Conservation (phyloP, 2,329 filamentous ascomycete genomes). For the Samsoniella hepiali region DNA sequence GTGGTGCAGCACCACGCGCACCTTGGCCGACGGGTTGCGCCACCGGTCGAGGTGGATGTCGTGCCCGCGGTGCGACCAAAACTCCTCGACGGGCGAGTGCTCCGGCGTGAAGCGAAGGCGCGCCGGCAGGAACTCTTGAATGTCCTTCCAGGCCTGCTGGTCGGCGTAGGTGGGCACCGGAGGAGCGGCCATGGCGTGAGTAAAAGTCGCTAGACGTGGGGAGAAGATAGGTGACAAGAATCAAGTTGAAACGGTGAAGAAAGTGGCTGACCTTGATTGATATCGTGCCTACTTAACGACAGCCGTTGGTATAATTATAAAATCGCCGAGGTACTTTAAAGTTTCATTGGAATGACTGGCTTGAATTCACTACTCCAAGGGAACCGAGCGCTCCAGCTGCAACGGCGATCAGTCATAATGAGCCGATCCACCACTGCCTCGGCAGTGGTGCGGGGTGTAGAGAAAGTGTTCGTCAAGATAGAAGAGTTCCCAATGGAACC, state of each 20-base stretch:
- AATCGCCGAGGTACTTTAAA: background rate
- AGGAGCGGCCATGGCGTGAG: background rate
- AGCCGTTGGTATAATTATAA: background rate
- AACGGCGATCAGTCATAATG: background rate
- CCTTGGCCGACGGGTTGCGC: conserved; percentile 4
- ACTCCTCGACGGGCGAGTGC: conserved; percentile 5
- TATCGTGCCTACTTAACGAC: background rate
- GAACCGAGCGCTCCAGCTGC: background rate
- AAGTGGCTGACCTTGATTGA: background rate
- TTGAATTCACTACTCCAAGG: background rate
- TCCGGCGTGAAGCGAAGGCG: background rate
- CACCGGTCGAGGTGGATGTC: conserved; percentile 7
- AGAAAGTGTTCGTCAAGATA: too few species aligned
- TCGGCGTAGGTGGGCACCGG: background rate
- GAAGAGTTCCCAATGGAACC: too few species aligned
- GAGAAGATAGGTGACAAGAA: background rate
- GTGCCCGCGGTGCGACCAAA: conserved; percentile 1
- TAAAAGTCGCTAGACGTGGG: background rate
- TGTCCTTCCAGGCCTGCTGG: conserved; percentile 12
- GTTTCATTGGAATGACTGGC: too few species aligned
- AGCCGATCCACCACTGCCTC: background rate
- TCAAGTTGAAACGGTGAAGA: background rate
- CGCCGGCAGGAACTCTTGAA: background rate
- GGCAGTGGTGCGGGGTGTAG: background rate
- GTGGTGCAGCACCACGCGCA: conserved; percentile 7